A percentile compares a stretch with the other conserved stretches of the same genome.
Evolutionary conservation across 305 asterid genomes (phyloP).

Genomic region (Petunia hybrid): DNA sequence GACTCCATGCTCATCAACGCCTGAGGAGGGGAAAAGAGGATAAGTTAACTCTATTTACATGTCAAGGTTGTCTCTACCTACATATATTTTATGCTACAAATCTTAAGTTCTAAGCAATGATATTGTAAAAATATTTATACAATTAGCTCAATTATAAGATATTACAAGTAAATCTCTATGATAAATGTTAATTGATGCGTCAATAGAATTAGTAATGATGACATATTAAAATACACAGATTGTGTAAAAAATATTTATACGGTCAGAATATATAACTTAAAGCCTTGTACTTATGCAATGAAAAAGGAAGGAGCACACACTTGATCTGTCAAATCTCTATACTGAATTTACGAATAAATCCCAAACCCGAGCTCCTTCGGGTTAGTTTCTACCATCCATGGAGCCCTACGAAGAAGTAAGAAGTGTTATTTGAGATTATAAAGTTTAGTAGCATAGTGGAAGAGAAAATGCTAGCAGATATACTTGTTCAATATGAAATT

Average conservation of each 20-base stretch:
- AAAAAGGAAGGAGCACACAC: neutral
- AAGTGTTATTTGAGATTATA: conserved; percentile 12
- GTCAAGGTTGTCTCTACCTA: neutral
- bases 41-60: neutral
- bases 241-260: no score
- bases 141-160: no score
- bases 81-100: no score
- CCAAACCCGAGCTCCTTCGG: conserved; percentile 93
- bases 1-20: neutral
- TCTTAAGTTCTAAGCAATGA: no score
- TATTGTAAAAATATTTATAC: no score
- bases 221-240: no score
- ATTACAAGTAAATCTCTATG: no score
- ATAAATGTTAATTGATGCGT: no score
- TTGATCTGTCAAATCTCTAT: neutral
- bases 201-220: no score
- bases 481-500: conserved; percentile 87
- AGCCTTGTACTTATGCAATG: neutral
- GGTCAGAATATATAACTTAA: no score
- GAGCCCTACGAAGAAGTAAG: conserved; percentile 63
- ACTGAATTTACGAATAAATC: conserved; percentile 57
- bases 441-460: neutral
- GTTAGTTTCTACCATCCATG: conserved; percentile 96
- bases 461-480: conserved; percentile 2
- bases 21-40: neutral